Conservation (phyloP, 108 stramenopile species). For the Stephanodiscus triporus region DNA sequence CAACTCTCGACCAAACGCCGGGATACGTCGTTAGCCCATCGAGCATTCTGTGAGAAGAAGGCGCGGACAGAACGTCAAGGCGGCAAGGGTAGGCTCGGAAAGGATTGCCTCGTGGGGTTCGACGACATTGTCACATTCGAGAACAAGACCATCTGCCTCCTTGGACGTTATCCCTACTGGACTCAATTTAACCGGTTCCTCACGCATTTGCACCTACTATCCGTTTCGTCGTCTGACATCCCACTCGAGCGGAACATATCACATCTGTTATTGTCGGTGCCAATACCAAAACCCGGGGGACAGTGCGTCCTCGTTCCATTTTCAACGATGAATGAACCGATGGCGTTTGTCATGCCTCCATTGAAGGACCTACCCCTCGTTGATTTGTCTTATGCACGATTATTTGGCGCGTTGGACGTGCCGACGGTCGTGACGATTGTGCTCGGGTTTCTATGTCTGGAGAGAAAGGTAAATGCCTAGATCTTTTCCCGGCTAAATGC, state of each 20-base stretch:
- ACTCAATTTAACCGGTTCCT: constrained; percentile 85
- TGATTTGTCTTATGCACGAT: constrained; percentile 72
- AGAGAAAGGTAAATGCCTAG: constrained; percentile 61
- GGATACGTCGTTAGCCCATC: constrained; percentile 70
- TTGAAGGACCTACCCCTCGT: constrained; percentile 77
- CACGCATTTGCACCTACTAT: constrained; percentile 77
- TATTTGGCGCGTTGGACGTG: constrained; percentile 82
- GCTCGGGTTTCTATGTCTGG: constrained; percentile 78
- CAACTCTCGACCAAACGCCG: constrained; percentile 59
- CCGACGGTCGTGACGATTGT: constrained; percentile 86
- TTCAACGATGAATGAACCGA: constrained; percentile 73
- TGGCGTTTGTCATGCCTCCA: constrained; percentile 77
- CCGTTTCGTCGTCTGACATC: constrained; percentile 73
- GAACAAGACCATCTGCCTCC: constrained; percentile 85
- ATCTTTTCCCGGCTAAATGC: neutral
- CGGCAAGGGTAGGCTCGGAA: constrained; percentile 20
- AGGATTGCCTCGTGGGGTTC: constrained; percentile 61
- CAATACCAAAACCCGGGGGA: constrained; percentile 82
- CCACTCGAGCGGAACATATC: constrained; percentile 86
- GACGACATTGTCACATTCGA: constrained; percentile 85
- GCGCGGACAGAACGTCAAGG: constrained; percentile 12
- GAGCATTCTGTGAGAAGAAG: constrained; percentile 55
- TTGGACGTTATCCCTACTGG: constrained; percentile 86
- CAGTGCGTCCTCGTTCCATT: constrained; percentile 77
- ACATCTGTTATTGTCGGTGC: constrained; percentile 78